A percentile compares a stretch with the other conserved stretches of the same genome.
phyloP scores from a whole-genome alignment of 345 rosid genomes.

The Leavenworthia alabamica region DNA sequence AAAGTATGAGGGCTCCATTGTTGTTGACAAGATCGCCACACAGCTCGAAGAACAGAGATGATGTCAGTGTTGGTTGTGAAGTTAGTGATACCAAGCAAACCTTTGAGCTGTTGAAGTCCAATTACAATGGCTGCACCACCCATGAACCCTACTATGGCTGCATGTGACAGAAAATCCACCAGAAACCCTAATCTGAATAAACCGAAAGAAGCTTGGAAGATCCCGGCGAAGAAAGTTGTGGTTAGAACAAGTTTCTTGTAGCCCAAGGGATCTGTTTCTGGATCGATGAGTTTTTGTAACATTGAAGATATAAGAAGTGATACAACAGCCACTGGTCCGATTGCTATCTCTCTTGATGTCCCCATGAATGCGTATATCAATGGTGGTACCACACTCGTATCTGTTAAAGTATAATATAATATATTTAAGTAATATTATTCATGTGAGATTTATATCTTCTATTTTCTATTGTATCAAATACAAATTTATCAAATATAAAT shows the following conservation, averaged over 20 bases:
- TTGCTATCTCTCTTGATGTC: slow-evolving; percentile 83
- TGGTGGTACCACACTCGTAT: slow-evolving; percentile 85
- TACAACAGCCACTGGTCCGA: slow-evolving; percentile 92
- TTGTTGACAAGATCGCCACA: slow-evolving; percentile 57
- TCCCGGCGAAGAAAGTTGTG: slow-evolving; percentile 75
- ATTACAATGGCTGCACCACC: slow-evolving; percentile 90
- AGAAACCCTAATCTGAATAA: slow-evolving; percentile 85
- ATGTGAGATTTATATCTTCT: background rate
- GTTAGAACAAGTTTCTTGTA: slow-evolving; percentile 68
- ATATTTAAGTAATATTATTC: background rate
- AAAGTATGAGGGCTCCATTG: slow-evolving; percentile 42
- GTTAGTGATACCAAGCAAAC: slow-evolving; percentile 64
- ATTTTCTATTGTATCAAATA: background rate
- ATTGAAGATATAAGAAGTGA: slow-evolving; percentile 78
- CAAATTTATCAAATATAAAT: background rate
- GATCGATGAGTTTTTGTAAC: slow-evolving; percentile 58
- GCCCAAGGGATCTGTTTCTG: slow-evolving; percentile 47
- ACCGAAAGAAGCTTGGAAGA: slow-evolving; percentile 75
- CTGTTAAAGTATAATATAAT: slow-evolving; percentile 29
- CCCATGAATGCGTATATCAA: slow-evolving; percentile 85
- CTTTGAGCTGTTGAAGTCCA: slow-evolving; percentile 87
- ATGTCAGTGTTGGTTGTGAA: slow-evolving; percentile 77
- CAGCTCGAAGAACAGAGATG: slow-evolving; percentile 61
- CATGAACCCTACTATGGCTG: slow-evolving; percentile 90
- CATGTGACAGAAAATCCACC: slow-evolving; percentile 81